Evolutionary conservation across 441 rosid genomes (phyloP), one percentile per base, ranked within the genome.

Genomic region (Melastoma candidum): DNA sequence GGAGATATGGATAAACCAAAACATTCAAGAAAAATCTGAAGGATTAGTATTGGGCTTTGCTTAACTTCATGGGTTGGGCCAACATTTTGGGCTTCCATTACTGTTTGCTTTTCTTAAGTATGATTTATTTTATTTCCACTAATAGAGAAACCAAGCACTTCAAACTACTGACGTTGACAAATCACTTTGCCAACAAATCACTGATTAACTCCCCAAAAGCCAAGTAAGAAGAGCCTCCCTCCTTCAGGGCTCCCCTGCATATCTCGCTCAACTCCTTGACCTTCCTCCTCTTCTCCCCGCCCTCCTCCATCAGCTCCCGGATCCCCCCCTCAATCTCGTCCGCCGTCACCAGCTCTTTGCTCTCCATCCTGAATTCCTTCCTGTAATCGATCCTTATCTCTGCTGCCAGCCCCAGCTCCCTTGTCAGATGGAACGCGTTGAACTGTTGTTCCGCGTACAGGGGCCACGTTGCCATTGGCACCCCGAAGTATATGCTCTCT

Each of bases 321-420:
- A 49, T 50, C 11, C 27, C 63, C 3, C 49, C 45, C 49, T 44
- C 63, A 2, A 59, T 44, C 44, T 44, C 4, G 2, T 52, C 46
- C 1, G 46, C 46, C 0, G 26, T 12, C 46, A 52, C 3, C 3
- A 49, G 0, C 2, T 4, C 5, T 1, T 12, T 25, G 7, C 56
- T 52, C 1, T 52, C 56, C 56, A 26, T 4, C 12, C 26, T 29
- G 11, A 43, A 12, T 22, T 36, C 41, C 7, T 36, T 36, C 41
- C 7, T 36, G 41, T 36, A 36, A 4, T 36, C 87, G 78, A 75
- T 47, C 22, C 47, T 63, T 12, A 81, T 67, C 60, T 59, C 55
- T 10, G 14, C 63, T n/a, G 43, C 63, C 26, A 59, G 10, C 46
- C 56, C 56, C 7, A 49, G 27, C 63, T 59, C 55, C 49, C 12